Conservation (phyloP, 192 early-diverging fungal genomes). For the Phlyctochytrium planicorne region DNA sequence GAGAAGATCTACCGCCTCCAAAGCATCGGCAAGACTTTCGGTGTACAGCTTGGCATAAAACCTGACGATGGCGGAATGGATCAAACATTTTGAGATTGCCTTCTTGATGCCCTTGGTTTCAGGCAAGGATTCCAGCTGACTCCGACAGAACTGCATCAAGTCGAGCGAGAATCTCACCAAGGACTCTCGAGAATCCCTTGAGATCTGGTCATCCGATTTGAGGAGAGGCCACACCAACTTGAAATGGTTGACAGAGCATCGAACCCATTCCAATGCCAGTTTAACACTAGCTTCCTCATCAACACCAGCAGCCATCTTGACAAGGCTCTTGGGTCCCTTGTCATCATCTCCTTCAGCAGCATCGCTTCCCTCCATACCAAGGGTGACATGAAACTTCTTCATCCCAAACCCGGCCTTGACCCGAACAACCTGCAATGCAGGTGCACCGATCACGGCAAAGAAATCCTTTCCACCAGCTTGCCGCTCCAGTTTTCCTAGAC, state of each 20-base stretch:
- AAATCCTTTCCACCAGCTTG: too few species aligned
- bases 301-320: neutral
- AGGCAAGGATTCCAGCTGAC: constrained; percentile 1
- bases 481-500: too few species aligned
- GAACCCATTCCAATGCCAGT: neutral
- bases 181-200: neutral
- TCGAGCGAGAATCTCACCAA: neutral
- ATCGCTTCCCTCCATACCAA: constrained; percentile 20
- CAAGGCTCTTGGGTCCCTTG: constrained; percentile 18
- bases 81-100: neutral
- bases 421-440: constrained; percentile 29
- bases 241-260: neutral
- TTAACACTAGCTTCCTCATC: neutral
- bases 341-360: constrained; percentile 9
- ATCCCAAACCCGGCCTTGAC: constrained; percentile 12
- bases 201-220: neutral
- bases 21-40: neutral
- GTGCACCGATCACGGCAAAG: constrained; percentile 17
- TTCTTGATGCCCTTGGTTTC: neutral
- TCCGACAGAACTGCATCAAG: constrained; percentile 11
- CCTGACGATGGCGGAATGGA: constrained; percentile 13
- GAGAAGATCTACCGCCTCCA: neutral
- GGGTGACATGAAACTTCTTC: constrained; percentile 41
- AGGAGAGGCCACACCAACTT: neutral
- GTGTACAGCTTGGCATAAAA: constrained; percentile 7